phyloP scores from a whole-genome alignment of 1,139 yeast species.

The Meyerozyma smithsonii region DNA sequence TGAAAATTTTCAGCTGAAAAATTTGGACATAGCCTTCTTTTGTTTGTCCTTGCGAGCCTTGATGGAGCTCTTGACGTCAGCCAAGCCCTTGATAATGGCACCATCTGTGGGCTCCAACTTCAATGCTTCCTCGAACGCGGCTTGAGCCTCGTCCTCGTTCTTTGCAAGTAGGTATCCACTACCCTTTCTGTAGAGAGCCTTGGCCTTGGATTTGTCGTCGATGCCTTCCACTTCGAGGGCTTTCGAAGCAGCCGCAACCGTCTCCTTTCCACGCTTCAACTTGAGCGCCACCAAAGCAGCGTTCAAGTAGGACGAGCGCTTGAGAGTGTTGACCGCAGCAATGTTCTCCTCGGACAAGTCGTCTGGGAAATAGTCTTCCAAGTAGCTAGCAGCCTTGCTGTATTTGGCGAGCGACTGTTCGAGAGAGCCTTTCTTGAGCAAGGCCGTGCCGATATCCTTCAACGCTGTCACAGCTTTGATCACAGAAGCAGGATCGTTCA shows the following conservation, averaged over 20 bases:
- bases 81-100: slow-evolving; percentile 65
- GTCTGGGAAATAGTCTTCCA: slow-evolving; percentile 71
- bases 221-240: slow-evolving; percentile 62
- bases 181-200: slow-evolving; percentile 85
- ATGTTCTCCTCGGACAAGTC: slow-evolving; percentile 55
- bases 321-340: slow-evolving; percentile 45
- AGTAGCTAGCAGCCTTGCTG: slow-evolving; percentile 61
- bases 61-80: slow-evolving; percentile 51
- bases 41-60: slow-evolving; percentile 62
- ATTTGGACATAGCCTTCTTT: slow-evolving; percentile 80
- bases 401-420: slow-evolving; percentile 62
- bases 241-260: slow-evolving; percentile 55
- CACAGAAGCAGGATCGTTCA: slow-evolving; percentile 56
- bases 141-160: slow-evolving; percentile 68
- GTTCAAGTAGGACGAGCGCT: slow-evolving; percentile 63
- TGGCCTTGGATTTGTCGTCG: slow-evolving; percentile 68
- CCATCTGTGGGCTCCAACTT: slow-evolving; percentile 66
- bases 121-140: slow-evolving; percentile 63
- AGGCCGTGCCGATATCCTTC: slow-evolving; percentile 73
- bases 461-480: slow-evolving; percentile 61
- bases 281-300: slow-evolving; percentile 74
- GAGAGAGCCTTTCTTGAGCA: slow-evolving; percentile 61
- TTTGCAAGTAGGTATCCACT: slow-evolving; percentile 60
- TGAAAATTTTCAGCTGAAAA: slow-evolving; percentile 43
- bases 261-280: slow-evolving; percentile 50